A percentile compares a stretch with the other conserved stretches of the same genome.
phyloP scores from a whole-genome alignment of 139 green algal genomes.

The Chlamydomonas incerta region DNA sequence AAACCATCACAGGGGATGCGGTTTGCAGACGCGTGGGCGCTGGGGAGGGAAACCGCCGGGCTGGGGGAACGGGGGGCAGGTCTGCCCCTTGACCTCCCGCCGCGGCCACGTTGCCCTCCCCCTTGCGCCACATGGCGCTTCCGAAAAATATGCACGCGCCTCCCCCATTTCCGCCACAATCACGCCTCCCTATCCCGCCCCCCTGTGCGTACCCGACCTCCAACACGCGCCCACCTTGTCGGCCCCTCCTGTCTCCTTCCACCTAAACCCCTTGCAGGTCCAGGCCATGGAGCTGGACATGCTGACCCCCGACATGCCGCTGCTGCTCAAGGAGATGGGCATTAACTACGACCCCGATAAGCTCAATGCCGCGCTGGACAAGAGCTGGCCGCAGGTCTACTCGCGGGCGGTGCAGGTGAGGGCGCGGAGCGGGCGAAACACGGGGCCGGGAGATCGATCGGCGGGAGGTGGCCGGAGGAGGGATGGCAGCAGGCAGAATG shows the following conservation, averaged over 20 bases:
- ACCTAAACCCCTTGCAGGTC: slow-evolving; percentile 63
- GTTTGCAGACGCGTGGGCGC: too few species aligned
- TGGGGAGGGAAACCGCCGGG: too few species aligned
- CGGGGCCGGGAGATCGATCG: not conserved
- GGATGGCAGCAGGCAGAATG: too few species aligned
- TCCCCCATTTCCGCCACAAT: too few species aligned
- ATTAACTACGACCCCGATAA: slow-evolving; percentile 84
- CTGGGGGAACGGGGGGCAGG: too few species aligned
- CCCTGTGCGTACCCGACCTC: not conserved
- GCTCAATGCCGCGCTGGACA: slow-evolving; percentile 64
- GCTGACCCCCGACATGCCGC: slow-evolving; percentile 78
- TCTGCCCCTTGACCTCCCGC: too few species aligned
- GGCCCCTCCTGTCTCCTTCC: not conserved
- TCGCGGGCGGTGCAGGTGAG: slow-evolving; percentile 49
- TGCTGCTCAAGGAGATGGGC: slow-evolving; percentile 82
- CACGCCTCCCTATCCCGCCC: too few species aligned
- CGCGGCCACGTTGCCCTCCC: too few species aligned
- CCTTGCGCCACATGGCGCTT: too few species aligned
- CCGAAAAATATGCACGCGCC: too few species aligned
- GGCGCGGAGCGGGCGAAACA: too few species aligned
- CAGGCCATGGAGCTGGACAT: slow-evolving; percentile 83
- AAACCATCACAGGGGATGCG: too few species aligned
- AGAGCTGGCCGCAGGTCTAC: slow-evolving; percentile 68
- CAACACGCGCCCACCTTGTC: not conserved
- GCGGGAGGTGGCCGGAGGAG: not conserved